Base-by-base conservation (phyloP, 352 stramenopile genomes). In the Peronospora destructor region DNA sequence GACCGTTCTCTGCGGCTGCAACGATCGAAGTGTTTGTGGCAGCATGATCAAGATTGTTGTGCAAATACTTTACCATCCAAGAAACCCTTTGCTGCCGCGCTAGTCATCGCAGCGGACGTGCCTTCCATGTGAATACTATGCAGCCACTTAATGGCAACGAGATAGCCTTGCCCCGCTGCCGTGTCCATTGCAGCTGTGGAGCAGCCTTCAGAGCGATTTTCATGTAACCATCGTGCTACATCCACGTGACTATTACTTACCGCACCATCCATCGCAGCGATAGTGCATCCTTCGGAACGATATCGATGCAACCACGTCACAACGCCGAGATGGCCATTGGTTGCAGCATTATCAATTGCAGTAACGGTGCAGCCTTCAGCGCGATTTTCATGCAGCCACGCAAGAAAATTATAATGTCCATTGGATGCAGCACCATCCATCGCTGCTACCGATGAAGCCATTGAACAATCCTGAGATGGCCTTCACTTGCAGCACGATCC, bases 31-130 rank as follows among this genome's bases (percentile, higher is more conserved):
- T 29, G 13, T 48, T 52, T 17, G 48, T 59, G 35, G 11, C 46
- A 33, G 14, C 26, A 12, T 56, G 46, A 19, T 46, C 14, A 21
- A 56, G 29, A 2, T 55, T 36, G 2, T 11, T 13, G 14, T 62
- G 34, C 11, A 70, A 34, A 32, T 55, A 71, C 29, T 59, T 45
- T 16, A 69, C 51, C 0, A 23, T 63, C 33, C 14, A 66, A 5
- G 7, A 55, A 46, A 12, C 56, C 61, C 16, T 56, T 60, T 19
- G 36, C 49, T 6, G 49, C 55, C 6, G 55, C 50, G 8, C 38
- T 51, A 6, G 48, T n/a, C 40, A 68, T 49, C 1, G 53, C 59
- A 29, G 36, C 39, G 34, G 35, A 14, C 2, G 32, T 64, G 33
- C 53, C 48, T 41, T 51, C 54, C n/a, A 23, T 32, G 3, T 44